These are phyloP conservation scores for Orbilia oligospora DNA, from an alignment of 2,329 filamentous ascomycete genomes.

Conservation along the genomic window DNA sequence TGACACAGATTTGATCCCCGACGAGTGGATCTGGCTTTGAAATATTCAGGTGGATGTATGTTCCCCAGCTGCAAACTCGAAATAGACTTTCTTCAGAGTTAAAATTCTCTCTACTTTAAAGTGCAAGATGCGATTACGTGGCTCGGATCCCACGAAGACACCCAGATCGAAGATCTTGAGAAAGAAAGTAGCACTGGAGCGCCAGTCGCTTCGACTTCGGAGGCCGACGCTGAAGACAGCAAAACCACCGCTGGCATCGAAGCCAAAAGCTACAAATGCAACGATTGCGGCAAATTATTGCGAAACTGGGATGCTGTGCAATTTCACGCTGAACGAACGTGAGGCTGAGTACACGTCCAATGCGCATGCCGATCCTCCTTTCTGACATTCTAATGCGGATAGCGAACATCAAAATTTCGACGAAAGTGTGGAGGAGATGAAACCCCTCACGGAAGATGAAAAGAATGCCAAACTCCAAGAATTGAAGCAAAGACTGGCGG, in stretches of 20 bases:
- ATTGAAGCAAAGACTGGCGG: conserved; percentile 76
- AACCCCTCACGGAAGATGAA: conserved; percentile 90
- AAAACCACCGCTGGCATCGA: conserved; percentile 75
- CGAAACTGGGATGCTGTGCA: conserved; percentile 84
- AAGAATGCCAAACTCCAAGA: conserved; percentile 85
- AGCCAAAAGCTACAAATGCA: conserved; percentile 88
- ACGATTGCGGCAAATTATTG: conserved; percentile 94
- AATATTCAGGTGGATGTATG: conserved; percentile 84
- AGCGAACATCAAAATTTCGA: conserved; percentile 90
- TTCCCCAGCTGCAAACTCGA: conserved; percentile 19
- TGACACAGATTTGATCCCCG: conserved; percentile 78
- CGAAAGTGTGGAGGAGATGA: conserved; percentile 92
- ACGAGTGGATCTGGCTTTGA: conserved; percentile 84
- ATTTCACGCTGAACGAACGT: conserved; percentile 91
- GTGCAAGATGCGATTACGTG: conserved; percentile 93
- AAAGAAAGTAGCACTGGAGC: not conserved
- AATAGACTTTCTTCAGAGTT: not conserved
- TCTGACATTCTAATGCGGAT: not conserved
- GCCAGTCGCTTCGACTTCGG: conserved; percentile 40
- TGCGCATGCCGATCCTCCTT: not conserved
- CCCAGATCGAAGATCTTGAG: conserved; percentile 84
- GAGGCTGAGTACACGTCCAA: conserved; percentile 64
- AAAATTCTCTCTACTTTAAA: conserved; percentile 66
- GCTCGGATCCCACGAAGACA: conserved; percentile 93
- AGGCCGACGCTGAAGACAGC: conserved; percentile 70